A percentile compares a stretch with the other conserved stretches of the same genome.
Evolutionary conservation across 2,329 filamentous ascomycete genomes (phyloP).

Genomic region (Bipolaris zeicola): DNA sequence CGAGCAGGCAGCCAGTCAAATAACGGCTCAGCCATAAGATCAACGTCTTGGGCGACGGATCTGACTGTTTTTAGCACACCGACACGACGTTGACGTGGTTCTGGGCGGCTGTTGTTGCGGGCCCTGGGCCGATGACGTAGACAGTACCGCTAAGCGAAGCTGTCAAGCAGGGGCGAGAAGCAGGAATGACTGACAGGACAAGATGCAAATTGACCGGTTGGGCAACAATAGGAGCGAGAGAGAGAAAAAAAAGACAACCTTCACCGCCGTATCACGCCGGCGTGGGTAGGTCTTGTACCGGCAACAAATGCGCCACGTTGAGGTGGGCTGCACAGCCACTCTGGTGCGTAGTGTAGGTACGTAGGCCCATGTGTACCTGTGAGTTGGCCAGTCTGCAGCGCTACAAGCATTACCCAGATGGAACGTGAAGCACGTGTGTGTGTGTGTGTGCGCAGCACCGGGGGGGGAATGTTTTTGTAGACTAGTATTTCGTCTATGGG

Average conservation of each 20-base stretch:
- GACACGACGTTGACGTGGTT: conserved; percentile 31
- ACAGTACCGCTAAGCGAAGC: conserved; percentile 14
- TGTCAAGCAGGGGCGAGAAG: conserved; percentile 18
- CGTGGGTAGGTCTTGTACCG: conserved; percentile 4
- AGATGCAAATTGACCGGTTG: conserved; percentile 1
- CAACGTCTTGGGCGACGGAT: conserved; percentile 7
- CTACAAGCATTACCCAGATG: neutral
- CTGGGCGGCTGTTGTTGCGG: conserved; percentile 13
- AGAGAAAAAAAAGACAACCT: neutral
- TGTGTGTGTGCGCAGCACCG: neutral
- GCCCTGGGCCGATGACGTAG: conserved; percentile 23
- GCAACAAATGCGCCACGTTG: conserved; percentile 1
- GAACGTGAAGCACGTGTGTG: neutral
- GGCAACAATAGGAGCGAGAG: neutral
- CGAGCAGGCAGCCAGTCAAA: conserved; percentile 17
- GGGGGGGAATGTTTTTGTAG: neutral
- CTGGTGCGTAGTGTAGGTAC: neutral
- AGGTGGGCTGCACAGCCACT: conserved; percentile 10
- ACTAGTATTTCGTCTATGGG: conserved; percentile 16
- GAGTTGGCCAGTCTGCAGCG: neutral
- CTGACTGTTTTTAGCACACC: conserved; percentile 18
- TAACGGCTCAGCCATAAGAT: conserved; percentile 29
- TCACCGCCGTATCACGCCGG: neutral
- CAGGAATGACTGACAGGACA: conserved; percentile 12
- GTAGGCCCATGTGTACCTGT: neutral